A percentile compares a stretch with the other conserved stretches of the same genome.
Evolutionary conservation across 805 yeast genomes (phyloP).

Genomic region (Kuraishia piskuri): DNA sequence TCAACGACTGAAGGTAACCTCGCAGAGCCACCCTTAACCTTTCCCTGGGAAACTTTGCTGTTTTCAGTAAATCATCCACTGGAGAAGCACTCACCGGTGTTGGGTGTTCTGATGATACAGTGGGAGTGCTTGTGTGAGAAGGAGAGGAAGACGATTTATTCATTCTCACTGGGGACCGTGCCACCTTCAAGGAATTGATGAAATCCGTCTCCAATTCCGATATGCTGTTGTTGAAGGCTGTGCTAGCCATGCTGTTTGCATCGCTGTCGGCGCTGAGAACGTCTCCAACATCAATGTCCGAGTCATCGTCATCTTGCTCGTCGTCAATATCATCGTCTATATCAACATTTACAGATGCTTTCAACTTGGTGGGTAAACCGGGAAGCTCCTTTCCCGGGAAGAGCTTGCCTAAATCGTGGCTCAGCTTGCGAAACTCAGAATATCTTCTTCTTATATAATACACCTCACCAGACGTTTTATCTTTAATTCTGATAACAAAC

Average conservation of each 20-base stretch:
- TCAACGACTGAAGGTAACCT: constrained; percentile 53
- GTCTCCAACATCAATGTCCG: not conserved
- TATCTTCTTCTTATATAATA: constrained; percentile 56
- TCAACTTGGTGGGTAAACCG: constrained; percentile 22
- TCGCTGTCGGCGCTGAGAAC: not conserved
- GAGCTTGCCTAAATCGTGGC: constrained; percentile 36
- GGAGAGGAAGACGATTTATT: not conserved
- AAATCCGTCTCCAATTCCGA: constrained; percentile 5
- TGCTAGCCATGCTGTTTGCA: not conserved
- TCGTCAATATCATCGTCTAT: constrained; percentile 8
- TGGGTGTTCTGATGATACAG: not conserved
- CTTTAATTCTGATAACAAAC: constrained; percentile 41
- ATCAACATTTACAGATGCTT: constrained; percentile 10
- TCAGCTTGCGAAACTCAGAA: constrained; percentile 55
- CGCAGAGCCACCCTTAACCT: constrained; percentile 70
- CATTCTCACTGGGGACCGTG: not conserved
- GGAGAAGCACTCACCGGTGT: not conserved
- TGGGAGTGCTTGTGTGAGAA: not conserved
- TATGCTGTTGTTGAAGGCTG: not conserved
- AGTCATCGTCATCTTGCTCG: constrained; percentile 6
- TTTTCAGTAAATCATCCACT: not conserved
- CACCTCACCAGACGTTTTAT: constrained; percentile 21
- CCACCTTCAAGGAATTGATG: not conserved
- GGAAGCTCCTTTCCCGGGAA: constrained; percentile 64
- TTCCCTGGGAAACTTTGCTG: constrained; percentile 50